Conservation (phyloP, 2,329 filamentous ascomycete genomes). For the Biscogniauxia mediterranea region DNA sequence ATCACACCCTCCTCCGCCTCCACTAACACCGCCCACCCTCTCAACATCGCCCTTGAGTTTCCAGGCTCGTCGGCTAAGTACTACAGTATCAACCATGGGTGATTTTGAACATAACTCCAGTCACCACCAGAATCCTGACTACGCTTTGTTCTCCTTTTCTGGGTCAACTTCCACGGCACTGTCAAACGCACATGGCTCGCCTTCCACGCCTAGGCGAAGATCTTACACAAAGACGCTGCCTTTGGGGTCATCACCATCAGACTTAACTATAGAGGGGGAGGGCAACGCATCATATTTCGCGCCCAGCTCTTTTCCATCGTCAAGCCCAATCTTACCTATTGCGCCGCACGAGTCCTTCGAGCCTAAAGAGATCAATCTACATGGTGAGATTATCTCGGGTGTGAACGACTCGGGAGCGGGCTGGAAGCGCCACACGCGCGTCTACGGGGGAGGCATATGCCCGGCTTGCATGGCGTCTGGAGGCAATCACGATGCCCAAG, state of each 20-base stretch:
- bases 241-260: conserved; percentile 27
- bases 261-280: conserved; percentile 14
- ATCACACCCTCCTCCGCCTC: conserved; percentile 41
- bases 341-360: conserved; percentile 40
- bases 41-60: conserved; percentile 43
- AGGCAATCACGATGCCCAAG: conserved; percentile 35
- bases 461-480: conserved; percentile 53
- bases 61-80: conserved; percentile 37
- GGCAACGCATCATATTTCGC: conserved; percentile 36
- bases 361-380: conserved; percentile 40
- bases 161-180: conserved; percentile 21
- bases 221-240: conserved; percentile 44
- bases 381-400: conserved; percentile 51
- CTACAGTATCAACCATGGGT: conserved; percentile 33
- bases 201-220: conserved; percentile 38
- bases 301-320: conserved; percentile 50
- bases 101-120: conserved; percentile 42
- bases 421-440: conserved; percentile 58
- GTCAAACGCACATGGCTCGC: conserved; percentile 23
- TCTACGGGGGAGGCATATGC: conserved; percentile 58
- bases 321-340: conserved; percentile 46
- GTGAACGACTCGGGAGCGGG: conserved; percentile 47
- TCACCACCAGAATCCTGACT: conserved; percentile 51
- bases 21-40: conserved; percentile 48
- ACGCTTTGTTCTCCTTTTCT: conserved; percentile 38